Evolutionary conservation across 177 flowering plant genomes (phyloP), one percentile per base, ranked within the genome.

Genomic region (Vitis hybrid): DNA sequence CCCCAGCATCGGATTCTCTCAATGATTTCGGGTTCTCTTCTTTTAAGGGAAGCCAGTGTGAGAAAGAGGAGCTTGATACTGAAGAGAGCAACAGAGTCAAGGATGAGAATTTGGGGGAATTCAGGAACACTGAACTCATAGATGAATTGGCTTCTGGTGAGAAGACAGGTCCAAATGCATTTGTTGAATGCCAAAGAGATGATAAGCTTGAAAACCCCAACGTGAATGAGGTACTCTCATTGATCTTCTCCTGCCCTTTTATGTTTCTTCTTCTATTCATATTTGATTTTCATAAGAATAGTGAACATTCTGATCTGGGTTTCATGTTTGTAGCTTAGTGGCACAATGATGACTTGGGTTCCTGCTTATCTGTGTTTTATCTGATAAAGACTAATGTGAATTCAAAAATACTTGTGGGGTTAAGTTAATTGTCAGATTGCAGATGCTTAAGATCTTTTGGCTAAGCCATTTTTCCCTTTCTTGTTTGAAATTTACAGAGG

Each of bases 1-100:
- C 90, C 64, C 91, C 90, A 49, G 79, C 19, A 13, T 63, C 78
- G 65, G 81, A 79, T 71, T 45, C 72, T 15, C 67, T 51, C 20
- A 74, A 70, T 48, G 74, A 68, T 49, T 22, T 76, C 51, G 48
- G 52, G 51, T 51, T 12, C 49, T 66, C 59, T 26, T 5, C 55
- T 63, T n/a, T 20, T 14, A 31, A 31, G 64, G 70, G 69, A 18
- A 20, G 19, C 4, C 64, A 31, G 49, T 45, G 31, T 51, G 62
- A 61, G 62, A 49, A 57, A 51, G 77, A 68, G 45, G 75, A 58
- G 55, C 45, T 51, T 62, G 57, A 53, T 13, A 13, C 7, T 31
- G 78, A 59, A 51, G 75, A 61, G 15, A 74, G 57, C 5, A 31
- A 9, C 10, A 10, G 16, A 14, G 63, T 19, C 58, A 71, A 77